Evolutionary conservation across 129 eudicot species (phyloP).

Genomic region (Escallonia herrerae): DNA sequence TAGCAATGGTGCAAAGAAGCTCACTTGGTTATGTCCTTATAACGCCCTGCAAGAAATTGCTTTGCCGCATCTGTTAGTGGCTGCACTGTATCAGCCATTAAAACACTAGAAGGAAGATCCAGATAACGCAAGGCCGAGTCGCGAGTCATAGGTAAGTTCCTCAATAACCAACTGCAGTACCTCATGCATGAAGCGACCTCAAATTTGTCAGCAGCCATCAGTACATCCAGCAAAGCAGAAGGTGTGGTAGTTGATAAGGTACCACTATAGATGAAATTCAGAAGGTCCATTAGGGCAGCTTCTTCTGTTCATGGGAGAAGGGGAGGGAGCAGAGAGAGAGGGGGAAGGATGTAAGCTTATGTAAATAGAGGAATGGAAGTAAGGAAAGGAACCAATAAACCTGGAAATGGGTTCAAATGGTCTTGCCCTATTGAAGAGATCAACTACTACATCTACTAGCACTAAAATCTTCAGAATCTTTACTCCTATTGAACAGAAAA

Average conservation of each 20-base stretch:
- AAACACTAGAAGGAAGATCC: constrained; percentile 59
- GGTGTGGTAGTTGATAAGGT: constrained; percentile 41
- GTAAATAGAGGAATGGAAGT: background rate
- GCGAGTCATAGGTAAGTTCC: constrained; percentile 60
- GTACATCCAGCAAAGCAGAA: constrained; percentile 59
- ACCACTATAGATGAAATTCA: constrained; percentile 71
- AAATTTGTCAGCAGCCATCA: constrained; percentile 89
- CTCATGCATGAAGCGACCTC: constrained; percentile 92
- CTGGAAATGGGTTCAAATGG: background rate
- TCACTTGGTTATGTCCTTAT: constrained; percentile 78
- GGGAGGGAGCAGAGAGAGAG: no score
- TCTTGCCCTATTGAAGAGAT: background rate
- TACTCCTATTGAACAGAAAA: background rate
- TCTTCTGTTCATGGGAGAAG: constrained; percentile 55
- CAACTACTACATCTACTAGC: no score
- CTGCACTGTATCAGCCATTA: constrained; percentile 71
- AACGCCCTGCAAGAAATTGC: constrained; percentile 52
- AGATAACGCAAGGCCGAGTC: constrained; percentile 77
- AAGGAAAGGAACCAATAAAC: background rate
- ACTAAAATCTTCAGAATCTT: no score
- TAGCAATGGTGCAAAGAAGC: constrained; percentile 13
- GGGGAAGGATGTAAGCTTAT: no score
- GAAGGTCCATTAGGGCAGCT: constrained; percentile 80
- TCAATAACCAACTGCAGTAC: constrained; percentile 50
- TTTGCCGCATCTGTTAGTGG: constrained; percentile 69